phyloP scores from a whole-genome alignment of 176 grass and related monocot genomes.

The Aegilops tauschii region DNA sequence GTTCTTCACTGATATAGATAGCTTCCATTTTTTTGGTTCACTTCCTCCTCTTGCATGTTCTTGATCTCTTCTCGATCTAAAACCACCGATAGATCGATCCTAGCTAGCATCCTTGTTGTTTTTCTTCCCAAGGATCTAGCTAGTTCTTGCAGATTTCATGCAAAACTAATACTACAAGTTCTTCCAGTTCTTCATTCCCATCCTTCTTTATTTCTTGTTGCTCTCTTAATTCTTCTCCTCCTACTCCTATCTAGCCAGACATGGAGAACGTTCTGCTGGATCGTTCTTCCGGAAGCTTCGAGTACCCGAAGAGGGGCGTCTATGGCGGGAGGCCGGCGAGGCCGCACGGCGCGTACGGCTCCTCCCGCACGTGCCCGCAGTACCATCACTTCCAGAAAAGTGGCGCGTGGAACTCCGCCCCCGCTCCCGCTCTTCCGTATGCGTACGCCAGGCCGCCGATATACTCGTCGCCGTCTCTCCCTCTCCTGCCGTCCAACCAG shows the following conservation, averaged over 20 bases:
- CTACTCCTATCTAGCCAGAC: not conserved
- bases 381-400: constrained; percentile 15
- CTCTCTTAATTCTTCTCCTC: not conserved
- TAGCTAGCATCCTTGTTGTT: constrained; percentile 55
- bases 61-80: constrained; percentile 19
- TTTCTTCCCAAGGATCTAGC: constrained; percentile 42
- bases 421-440: constrained; percentile 1
- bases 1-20: constrained; percentile 36
- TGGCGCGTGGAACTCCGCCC: constrained; percentile 31
- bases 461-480: constrained; percentile 46
- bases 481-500: constrained; percentile 49
- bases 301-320: constrained; percentile 10
- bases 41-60: not conserved
- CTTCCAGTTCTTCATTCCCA: not conserved
- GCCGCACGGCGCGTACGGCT: constrained; percentile 2
- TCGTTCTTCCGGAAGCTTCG: constrained; percentile 37
- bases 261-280: constrained; percentile 57
- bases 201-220: not conserved
- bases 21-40: not conserved
- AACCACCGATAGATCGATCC: not conserved
- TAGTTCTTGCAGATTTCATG: constrained; percentile 22
- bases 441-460: constrained; percentile 8
- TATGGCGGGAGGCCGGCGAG: constrained; percentile 9
- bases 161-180: constrained; percentile 34
- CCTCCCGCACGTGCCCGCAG: constrained; percentile 9